These are phyloP conservation scores for Mycena rosella DNA, from an alignment of 768 basidiomycete genomes.

Conservation along the genomic window DNA sequence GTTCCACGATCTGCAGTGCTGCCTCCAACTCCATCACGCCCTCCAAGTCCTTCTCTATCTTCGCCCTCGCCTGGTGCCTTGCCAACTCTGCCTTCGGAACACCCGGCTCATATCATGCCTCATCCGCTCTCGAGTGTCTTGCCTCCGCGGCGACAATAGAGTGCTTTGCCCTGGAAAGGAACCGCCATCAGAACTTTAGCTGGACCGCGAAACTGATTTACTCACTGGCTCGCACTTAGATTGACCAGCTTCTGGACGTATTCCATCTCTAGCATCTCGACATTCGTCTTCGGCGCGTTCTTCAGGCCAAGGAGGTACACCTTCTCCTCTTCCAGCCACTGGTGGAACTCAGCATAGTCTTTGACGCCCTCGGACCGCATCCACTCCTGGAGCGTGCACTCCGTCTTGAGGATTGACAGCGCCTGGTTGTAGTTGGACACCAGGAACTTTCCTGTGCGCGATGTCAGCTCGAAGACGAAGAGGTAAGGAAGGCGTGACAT, in stretches of 20 bases:
- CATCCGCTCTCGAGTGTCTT: no score
- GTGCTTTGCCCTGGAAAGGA: neutral
- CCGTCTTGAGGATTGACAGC: conserved; percentile 32
- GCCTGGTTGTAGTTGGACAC: conserved; percentile 41
- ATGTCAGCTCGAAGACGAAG: neutral
- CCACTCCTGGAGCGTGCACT: conserved; percentile 14
- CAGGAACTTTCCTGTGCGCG: conserved; percentile 14
- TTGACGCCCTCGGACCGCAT: conserved; percentile 23
- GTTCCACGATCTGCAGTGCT: neutral
- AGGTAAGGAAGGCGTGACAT: neutral
- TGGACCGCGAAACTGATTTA: neutral
- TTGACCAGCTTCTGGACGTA: neutral
- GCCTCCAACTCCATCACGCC: neutral
- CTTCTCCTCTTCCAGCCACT: conserved; percentile 27
- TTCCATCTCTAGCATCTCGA: neutral
- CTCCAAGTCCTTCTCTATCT: neutral
- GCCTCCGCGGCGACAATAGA: no score
- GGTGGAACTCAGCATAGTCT: conserved; percentile 6
- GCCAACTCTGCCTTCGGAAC: no score
- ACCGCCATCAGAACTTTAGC: neutral
- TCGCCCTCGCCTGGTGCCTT: no score
- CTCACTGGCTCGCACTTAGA: neutral
- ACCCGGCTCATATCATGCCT: no score
- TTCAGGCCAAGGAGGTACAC: neutral
- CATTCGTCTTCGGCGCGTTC: neutral